These are phyloP conservation scores for Magnusiomyces clavatus DNA, from an alignment of 1,139 yeast species.

Conservation along the genomic window DNA sequence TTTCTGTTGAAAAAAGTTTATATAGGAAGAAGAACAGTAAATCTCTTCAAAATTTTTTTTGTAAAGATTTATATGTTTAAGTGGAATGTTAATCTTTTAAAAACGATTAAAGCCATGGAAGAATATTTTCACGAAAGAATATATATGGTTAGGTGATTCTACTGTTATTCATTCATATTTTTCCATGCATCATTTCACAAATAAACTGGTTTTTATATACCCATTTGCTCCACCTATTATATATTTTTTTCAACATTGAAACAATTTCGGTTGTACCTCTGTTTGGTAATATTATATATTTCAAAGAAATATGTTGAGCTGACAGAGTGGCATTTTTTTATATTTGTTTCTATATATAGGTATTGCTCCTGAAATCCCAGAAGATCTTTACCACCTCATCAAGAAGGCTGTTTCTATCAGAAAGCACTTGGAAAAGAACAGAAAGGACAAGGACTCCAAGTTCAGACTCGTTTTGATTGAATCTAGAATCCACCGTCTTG, in stretches of 20 bases:
- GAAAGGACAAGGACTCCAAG: slow-evolving; percentile 99
- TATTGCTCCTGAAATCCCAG: slow-evolving; percentile 99
- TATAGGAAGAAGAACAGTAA: too few relatives aligned
- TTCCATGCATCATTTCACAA: too few relatives aligned
- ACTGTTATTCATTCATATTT: too few relatives aligned
- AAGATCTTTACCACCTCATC: slow-evolving; percentile 97
- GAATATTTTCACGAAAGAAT: too few relatives aligned
- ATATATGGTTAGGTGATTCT: too few relatives aligned
- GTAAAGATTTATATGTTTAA: too few relatives aligned
- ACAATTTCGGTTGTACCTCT: slow-evolving; percentile 28
- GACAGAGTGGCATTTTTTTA: slow-evolving; percentile 33
- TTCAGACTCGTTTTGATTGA: slow-evolving; percentile 99
- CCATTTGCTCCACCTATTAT: too few relatives aligned
- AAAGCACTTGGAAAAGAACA: slow-evolving; percentile 99
- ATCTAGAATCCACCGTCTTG: slow-evolving; percentile 99
- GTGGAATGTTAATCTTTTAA: too few relatives aligned
- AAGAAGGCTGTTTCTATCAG: slow-evolving; percentile 99
- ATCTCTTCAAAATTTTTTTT: too few relatives aligned
- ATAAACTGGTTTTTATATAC: too few relatives aligned
- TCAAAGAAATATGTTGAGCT: slow-evolving; percentile 18
- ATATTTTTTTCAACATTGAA: too few relatives aligned
- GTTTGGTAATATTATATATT: slow-evolving; percentile 26
- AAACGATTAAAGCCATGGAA: too few relatives aligned
- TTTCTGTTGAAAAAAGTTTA: slow-evolving; percentile 5
- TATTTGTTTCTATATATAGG: slow-evolving; percentile 23